Evolutionary conservation across 2,329 filamentous ascomycete genomes (phyloP).

Genomic region (Apiospora kogelbergensis): DNA sequence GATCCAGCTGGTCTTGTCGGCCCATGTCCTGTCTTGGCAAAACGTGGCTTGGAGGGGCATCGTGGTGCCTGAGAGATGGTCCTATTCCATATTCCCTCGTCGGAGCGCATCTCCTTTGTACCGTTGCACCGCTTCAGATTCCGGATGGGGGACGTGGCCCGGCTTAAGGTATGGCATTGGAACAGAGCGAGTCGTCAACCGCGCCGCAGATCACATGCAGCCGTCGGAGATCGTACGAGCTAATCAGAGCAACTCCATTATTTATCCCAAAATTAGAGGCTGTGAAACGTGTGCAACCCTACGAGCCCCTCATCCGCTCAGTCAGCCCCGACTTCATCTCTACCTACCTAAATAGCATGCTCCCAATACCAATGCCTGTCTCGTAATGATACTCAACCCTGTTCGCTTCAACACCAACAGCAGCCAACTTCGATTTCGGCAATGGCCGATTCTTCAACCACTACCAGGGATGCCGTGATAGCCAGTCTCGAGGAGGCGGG

Average conservation of each 20-base stretch:
- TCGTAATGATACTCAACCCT: background rate
- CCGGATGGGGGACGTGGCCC: too few relatives aligned
- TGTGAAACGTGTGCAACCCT: background rate
- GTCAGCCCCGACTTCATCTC: background rate
- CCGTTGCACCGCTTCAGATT: too few relatives aligned
- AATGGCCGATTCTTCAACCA: background rate
- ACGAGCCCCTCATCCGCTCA: background rate
- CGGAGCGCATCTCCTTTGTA: too few relatives aligned
- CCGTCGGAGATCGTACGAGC: background rate
- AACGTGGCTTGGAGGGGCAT: too few relatives aligned
- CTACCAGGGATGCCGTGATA: background rate
- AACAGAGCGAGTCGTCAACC: background rate
- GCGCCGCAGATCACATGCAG: background rate
- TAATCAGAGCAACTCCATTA: background rate
- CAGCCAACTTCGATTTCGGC: background rate
- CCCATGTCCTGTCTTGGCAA: too few relatives aligned
- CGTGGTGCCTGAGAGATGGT: too few relatives aligned
- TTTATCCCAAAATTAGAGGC: background rate
- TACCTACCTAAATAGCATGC: too few relatives aligned
- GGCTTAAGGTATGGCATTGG: too few relatives aligned
- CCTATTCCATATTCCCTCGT: too few relatives aligned
- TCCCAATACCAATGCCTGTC: too few relatives aligned
- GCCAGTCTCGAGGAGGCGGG: constrained; percentile 7
- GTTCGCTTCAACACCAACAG: background rate
- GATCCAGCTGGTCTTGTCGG: too few relatives aligned